These are phyloP conservation scores for Populus tremula DNA, from an alignment of 345 rosid genomes.

Conservation along the genomic window DNA sequence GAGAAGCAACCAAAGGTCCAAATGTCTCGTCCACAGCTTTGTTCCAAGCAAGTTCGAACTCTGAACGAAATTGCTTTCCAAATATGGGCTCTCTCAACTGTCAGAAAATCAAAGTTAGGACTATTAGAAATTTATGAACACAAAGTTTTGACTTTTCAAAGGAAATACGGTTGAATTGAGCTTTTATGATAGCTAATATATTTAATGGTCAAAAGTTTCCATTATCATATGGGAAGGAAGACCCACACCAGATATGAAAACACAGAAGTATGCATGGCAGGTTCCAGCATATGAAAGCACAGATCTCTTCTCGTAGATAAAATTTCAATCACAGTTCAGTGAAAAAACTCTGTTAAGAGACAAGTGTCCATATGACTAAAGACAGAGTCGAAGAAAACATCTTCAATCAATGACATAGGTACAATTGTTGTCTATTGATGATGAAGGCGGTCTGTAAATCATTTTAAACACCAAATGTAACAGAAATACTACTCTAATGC, in stretches of 20 bases:
- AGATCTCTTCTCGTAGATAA: not conserved
- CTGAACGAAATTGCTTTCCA: constrained; percentile 53
- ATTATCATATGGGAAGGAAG: not conserved
- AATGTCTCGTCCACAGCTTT: constrained; percentile 75
- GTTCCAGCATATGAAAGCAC: not conserved
- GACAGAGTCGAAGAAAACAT: not conserved
- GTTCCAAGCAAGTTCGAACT: constrained; percentile 70
- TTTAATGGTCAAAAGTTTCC: not conserved
- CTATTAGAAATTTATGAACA: constrained; percentile 9
- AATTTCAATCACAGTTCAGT: not conserved
- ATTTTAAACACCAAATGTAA: not conserved
- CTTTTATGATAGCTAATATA: not conserved
- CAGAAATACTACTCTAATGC: no score
- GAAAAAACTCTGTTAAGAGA: not conserved
- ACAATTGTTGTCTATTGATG: not conserved
- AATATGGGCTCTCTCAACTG: constrained; percentile 58
- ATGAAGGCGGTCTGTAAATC: not conserved
- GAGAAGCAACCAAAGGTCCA: constrained; percentile 54
- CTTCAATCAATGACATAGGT: not conserved
- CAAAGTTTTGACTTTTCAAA: not conserved
- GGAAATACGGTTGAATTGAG: not conserved
- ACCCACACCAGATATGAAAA: not conserved
- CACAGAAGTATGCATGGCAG: not conserved
- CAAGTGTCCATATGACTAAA: not conserved
- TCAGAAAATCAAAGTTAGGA: constrained; percentile 20